Evolutionary conservation across 371 early-diverging fungal species (phyloP).

Genomic region (Phascolomyces articulosus): DNA sequence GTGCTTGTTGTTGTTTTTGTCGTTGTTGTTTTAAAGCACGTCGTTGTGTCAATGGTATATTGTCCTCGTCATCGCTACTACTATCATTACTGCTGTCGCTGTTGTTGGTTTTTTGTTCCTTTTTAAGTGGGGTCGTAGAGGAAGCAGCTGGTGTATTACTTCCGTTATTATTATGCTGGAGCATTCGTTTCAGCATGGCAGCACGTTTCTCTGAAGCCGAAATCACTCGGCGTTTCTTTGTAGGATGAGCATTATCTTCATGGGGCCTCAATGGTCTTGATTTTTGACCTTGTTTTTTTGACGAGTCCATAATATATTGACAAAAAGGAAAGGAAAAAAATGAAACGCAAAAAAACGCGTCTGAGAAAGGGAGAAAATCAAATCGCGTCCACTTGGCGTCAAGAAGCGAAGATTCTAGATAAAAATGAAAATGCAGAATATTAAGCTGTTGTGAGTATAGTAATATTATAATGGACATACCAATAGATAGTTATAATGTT

Average conservation of each 20-base stretch:
- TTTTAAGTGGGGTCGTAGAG: too few species aligned
- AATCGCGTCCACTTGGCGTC: too few species aligned
- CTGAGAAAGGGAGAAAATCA: too few species aligned
- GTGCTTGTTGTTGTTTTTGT: not conserved
- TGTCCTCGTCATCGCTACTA: conserved; percentile 20
- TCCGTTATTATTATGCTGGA: not conserved
- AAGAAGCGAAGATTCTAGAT: too few species aligned
- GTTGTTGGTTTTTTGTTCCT: not conserved
- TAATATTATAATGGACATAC: too few species aligned
- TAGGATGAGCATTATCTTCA: not conserved
- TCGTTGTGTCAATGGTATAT: conserved; percentile 16
- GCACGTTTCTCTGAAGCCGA: conserved; percentile 1
- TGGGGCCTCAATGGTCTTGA: not conserved
- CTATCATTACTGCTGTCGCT: not conserved
- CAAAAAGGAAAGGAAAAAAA: not conserved
- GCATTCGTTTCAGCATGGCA: not conserved
- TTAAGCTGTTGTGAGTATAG: too few species aligned
- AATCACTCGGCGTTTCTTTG: conserved; percentile 1
- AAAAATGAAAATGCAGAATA: too few species aligned
- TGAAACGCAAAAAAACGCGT: not conserved
- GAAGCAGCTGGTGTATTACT: too few species aligned
- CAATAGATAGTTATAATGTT: too few species aligned
- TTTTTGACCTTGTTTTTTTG: not conserved
- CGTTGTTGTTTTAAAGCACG: conserved; percentile 9
- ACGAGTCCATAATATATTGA: not conserved